Conservation (phyloP, 164 flowering plant species). For the Litsea cubeba region DNA sequence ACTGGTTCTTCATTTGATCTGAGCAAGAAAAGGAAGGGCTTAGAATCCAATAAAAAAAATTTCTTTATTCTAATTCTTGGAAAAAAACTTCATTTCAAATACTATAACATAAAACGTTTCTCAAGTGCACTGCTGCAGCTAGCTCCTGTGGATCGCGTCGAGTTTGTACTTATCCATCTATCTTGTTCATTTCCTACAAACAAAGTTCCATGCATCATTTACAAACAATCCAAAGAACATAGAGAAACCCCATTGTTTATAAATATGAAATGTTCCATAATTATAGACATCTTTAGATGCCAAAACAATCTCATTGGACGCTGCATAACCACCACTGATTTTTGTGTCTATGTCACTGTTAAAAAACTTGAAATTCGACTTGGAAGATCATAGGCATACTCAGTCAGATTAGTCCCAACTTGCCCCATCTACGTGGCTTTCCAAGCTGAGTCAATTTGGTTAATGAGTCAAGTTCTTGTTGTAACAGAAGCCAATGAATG, state of each 20-base stretch:
- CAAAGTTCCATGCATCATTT: neutral
- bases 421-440: no score
- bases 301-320: no score
- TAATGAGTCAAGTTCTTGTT: no score
- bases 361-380: no score
- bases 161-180: constrained; percentile 15
- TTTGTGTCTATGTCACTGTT: no score
- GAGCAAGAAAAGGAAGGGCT: neutral
- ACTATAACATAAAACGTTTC: neutral
- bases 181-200: constrained; percentile 13
- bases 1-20: neutral
- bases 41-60: neutral
- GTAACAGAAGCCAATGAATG: no score
- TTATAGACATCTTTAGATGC: no score
- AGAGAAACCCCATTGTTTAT: neutral
- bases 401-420: no score
- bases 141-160: constrained; percentile 6
- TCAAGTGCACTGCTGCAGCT: neutral
- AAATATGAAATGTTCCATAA: no score
- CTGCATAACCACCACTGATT: no score
- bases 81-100: neutral
- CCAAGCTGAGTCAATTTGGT: no score
- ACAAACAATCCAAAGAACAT: neutral
- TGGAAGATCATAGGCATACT: no score
- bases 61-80: neutral